These are phyloP conservation scores for Dalechampia spathulata DNA, from an alignment of 441 rosid species.

Conservation along the genomic window DNA sequence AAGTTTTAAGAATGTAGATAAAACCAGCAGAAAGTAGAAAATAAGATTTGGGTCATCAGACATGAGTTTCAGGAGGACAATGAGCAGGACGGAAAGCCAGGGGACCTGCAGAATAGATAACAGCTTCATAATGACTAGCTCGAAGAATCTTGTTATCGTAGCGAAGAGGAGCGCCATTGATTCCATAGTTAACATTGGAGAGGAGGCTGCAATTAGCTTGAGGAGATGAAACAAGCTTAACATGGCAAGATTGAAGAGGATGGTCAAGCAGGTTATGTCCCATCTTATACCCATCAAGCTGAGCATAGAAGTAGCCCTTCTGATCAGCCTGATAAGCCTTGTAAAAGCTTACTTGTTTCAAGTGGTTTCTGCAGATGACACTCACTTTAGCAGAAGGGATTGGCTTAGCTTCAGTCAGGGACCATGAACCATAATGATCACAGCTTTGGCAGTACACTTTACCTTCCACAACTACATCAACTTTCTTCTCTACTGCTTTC, in stretches of 20 bases:
- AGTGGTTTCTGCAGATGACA: constrained; percentile 63
- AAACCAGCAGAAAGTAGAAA: background rate
- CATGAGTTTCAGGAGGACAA: constrained; percentile 42
- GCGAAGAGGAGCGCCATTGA: constrained; percentile 50
- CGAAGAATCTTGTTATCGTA: constrained; percentile 48
- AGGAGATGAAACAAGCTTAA: constrained; percentile 69
- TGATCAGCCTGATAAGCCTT: constrained; percentile 47
- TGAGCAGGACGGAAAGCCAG: constrained; percentile 73
- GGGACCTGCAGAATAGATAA: constrained; percentile 75
- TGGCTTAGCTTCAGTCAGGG: constrained; percentile 53
- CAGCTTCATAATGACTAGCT: constrained; percentile 42
- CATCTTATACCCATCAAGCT: constrained; percentile 52
- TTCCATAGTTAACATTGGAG: constrained; percentile 66
- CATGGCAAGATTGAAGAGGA: constrained; percentile 72
- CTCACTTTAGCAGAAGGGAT: constrained; percentile 66
- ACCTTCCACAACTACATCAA: constrained; percentile 66
- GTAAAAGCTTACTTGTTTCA: constrained; percentile 51
- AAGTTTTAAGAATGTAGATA: constrained; percentile 12
- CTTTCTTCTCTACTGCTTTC: constrained; percentile 26
- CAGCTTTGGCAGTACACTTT: constrained; percentile 84
- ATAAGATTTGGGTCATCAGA: constrained; percentile 15
- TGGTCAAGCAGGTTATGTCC: constrained; percentile 47
- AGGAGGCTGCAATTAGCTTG: constrained; percentile 53
- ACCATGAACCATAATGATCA: constrained; percentile 60
- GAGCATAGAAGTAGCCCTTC: constrained; percentile 67